A percentile compares a stretch with the other conserved stretches of the same genome.
These are phyloP conservation scores for Parastagonospora avenae DNA, from an alignment of 2,329 filamentous ascomycete species.

Conservation along the genomic window DNA sequence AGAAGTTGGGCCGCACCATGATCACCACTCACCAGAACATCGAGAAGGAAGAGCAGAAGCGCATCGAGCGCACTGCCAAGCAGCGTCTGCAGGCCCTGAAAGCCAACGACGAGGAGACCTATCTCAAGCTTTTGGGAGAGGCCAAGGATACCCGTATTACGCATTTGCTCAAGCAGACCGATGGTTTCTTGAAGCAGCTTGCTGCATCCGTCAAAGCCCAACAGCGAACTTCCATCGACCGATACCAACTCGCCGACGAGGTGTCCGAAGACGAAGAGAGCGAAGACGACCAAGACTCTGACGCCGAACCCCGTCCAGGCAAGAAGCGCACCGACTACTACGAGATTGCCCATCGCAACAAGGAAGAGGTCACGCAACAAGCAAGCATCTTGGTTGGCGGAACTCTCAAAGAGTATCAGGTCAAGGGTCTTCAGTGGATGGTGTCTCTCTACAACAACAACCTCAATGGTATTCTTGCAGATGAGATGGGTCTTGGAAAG, in stretches of 20 bases:
- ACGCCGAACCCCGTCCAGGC: constrained; percentile 68
- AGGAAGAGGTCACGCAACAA: constrained; percentile 86
- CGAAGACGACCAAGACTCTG: constrained; percentile 63
- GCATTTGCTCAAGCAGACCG: constrained; percentile 93
- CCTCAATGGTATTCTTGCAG: constrained; percentile 95
- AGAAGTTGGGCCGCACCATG: constrained; percentile 91
- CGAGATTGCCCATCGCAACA: constrained; percentile 92
- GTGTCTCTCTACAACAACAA: constrained; percentile 99
- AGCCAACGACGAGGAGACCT: constrained; percentile 98
- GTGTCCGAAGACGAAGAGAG: constrained; percentile 58
- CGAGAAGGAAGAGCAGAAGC: constrained; percentile 99
- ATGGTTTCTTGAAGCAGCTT: constrained; percentile 95
- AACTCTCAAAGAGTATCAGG: constrained; percentile 92
- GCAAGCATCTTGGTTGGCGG: constrained; percentile 88
- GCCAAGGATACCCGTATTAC: constrained; percentile 99
- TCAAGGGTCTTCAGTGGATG: constrained; percentile 99
- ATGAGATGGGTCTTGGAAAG: constrained; percentile 99
- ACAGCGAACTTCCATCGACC: constrained; percentile 80
- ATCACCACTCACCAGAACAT: constrained; percentile 89
- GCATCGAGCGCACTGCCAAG: constrained; percentile 95
- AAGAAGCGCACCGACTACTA: constrained; percentile 95
- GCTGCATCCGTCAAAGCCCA: constrained; percentile 93
- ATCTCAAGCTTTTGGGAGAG: constrained; percentile 95
- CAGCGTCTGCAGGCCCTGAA: constrained; percentile 99
- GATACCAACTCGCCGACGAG: constrained; percentile 70